These are phyloP conservation scores for Nigrospora sphaerica DNA, from an alignment of 2,329 filamentous ascomycete species.

Conservation along the genomic window DNA sequence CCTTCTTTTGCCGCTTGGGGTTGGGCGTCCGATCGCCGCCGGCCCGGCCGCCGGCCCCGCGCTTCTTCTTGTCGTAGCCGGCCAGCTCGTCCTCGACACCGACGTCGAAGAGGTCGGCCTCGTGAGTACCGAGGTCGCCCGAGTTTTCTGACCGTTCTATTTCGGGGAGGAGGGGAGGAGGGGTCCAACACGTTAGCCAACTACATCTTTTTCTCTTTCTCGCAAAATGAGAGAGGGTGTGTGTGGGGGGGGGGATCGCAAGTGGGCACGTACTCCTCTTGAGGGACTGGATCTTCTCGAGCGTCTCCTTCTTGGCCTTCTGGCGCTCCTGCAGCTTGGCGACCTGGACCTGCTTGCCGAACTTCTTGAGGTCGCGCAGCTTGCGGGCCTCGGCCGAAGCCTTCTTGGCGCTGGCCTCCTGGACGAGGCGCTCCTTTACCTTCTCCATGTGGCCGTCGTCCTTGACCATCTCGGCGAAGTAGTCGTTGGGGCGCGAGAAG, in stretches of 20 bases:
- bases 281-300: conserved; percentile 90
- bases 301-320: conserved; percentile 83
- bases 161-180: conserved; percentile 3
- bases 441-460: conserved; percentile 97
- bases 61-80: conserved; percentile 35
- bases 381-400: conserved; percentile 85
- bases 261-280: conserved; percentile 79
- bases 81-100: conserved; percentile 65
- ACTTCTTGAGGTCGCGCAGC: conserved; percentile 95
- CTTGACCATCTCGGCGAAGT: conserved; percentile 99
- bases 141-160: conserved; percentile 75
- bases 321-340: conserved; percentile 91
- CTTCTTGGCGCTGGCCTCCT: conserved; percentile 89
- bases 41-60: conserved; percentile 30
- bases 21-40: conserved; percentile 37
- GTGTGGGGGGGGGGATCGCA: neutral
- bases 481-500: conserved; percentile 86
- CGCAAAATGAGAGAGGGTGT: too few relatives aligned
- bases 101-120: conserved; percentile 87
- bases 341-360: conserved; percentile 96
- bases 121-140: conserved; percentile 57
- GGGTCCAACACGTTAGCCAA: neutral
- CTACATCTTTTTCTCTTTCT: too few relatives aligned
- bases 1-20: conserved; percentile 83
- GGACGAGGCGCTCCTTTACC: conserved; percentile 87